phyloP scores from a whole-genome alignment of 2,329 filamentous ascomycete species.

The Colletotrichum cordylinicola region DNA sequence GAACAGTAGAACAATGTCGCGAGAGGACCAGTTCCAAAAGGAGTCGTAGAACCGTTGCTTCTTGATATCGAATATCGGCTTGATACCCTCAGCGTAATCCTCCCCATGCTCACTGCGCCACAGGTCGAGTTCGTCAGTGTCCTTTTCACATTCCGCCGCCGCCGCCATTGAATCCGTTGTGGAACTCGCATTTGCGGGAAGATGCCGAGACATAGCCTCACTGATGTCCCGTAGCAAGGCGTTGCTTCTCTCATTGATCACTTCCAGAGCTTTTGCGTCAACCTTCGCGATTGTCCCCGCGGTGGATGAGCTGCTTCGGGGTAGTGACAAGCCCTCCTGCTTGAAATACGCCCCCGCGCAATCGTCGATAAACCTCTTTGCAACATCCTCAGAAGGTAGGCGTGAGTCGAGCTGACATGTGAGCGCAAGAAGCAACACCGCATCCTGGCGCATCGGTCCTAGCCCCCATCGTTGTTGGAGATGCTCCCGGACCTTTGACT shows the following conservation, averaged over 20 bases:
- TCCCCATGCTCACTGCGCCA: slow-evolving; percentile 97
- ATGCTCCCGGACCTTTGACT: slow-evolving; percentile 92
- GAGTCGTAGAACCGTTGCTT: slow-evolving; percentile 98
- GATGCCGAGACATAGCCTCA: neutral
- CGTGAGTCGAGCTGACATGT: slow-evolving; percentile 80
- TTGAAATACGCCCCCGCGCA: neutral
- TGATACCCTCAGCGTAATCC: slow-evolving; percentile 92
- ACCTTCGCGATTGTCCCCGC: slow-evolving; percentile 72
- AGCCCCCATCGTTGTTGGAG: slow-evolving; percentile 93
- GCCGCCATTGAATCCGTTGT: neutral
- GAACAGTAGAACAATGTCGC: slow-evolving; percentile 59
- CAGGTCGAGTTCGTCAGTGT: slow-evolving; percentile 79
- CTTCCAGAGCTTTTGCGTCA: slow-evolving; percentile 88
- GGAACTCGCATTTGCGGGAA: slow-evolving; percentile 48
- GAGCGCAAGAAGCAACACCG: slow-evolving; percentile 83
- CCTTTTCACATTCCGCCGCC: neutral
- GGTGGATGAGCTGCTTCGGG: neutral
- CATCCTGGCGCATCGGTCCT: slow-evolving; percentile 85
- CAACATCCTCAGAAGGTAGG: neutral
- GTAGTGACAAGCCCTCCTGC: neutral
- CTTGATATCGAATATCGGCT: slow-evolving; percentile 88
- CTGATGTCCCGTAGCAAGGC: neutral
- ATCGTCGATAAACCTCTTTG: neutral
- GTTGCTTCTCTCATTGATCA: slow-evolving; percentile 53
- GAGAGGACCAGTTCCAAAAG: slow-evolving; percentile 98